Evolutionary conservation across 2,329 filamentous ascomycete genomes (phyloP).

Genomic region (Diaporthe sp.): DNA sequence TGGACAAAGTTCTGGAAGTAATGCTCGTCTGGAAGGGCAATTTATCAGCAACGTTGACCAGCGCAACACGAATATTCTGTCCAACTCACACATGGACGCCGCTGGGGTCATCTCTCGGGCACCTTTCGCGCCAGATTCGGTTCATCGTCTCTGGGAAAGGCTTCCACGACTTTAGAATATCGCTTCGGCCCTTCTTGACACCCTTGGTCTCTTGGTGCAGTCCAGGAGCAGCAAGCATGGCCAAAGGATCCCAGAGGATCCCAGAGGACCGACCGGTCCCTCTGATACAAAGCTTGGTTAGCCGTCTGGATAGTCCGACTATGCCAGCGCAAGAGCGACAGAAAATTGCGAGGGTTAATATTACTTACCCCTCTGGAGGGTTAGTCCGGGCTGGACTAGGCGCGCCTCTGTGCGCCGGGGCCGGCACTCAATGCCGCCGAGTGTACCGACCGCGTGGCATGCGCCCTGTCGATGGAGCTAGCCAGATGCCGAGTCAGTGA

Average conservation of each 20-base stretch:
- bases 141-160: neutral
- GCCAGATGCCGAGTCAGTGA: fast-evolving
- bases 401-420: neutral
- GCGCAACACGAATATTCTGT: neutral
- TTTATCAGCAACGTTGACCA: constrained; percentile 2
- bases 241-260: neutral
- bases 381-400: neutral
- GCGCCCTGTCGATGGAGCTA: neutral
- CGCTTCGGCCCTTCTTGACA: constrained; percentile 62
- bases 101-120: constrained; percentile 40
- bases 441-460: neutral
- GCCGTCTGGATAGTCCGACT: neutral
- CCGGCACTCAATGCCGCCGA: neutral
- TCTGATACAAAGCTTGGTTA: neutral
- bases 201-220: neutral
- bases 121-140: neutral
- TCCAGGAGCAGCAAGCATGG: constrained; percentile 16
- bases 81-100: constrained; percentile 48
- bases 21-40: constrained; percentile 48
- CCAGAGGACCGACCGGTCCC: neutral
- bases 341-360: fast-evolving
- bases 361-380: constrained; percentile 12
- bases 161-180: constrained; percentile 39
- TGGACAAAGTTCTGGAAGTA: constrained; percentile 50
- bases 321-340: neutral